Evolutionary conservation across 169 alveolate genomes (phyloP).

Genomic region (Theileria annulata): DNA sequence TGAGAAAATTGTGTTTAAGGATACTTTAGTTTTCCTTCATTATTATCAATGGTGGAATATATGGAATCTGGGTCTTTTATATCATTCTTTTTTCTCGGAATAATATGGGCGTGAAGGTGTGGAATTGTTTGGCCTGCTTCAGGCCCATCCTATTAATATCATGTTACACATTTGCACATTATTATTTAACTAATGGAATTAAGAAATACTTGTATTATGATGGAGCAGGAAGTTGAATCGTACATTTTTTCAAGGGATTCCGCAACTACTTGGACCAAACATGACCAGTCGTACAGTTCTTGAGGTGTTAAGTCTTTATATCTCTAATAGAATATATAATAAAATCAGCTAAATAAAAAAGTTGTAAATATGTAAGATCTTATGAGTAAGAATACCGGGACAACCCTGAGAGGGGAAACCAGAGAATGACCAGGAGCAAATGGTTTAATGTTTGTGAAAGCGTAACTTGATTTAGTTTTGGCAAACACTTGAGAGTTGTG

Average conservation of each 20-base stretch:
- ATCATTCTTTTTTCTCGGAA: conserved; percentile 78
- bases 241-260: conserved; percentile 59
- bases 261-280: conserved; percentile 56
- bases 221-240: conserved; percentile 42
- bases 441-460: conserved; percentile 75
- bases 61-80: conserved; percentile 76
- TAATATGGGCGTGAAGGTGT: conserved; percentile 86
- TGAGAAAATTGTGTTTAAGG: conserved; percentile 50
- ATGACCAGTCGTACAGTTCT: conserved; percentile 42
- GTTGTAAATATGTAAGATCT: neutral
- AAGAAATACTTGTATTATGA: conserved; percentile 60
- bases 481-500: conserved; percentile 71
- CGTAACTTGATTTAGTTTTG: conserved; percentile 60
- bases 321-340: conserved; percentile 19
- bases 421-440: conserved; percentile 76
- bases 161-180: neutral
- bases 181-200: neutral
- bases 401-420: conserved; percentile 71
- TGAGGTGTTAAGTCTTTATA: conserved; percentile 58
- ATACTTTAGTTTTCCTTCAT: conserved; percentile 55
- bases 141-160: conserved; percentile 84
- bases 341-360: neutral
- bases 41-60: conserved; percentile 69
- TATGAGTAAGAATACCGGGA: conserved; percentile 43
- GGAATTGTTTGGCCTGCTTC: conserved; percentile 91